Conservation (phyloP, 257 asterid genomes). For the Solanum pinnatisectum region DNA sequence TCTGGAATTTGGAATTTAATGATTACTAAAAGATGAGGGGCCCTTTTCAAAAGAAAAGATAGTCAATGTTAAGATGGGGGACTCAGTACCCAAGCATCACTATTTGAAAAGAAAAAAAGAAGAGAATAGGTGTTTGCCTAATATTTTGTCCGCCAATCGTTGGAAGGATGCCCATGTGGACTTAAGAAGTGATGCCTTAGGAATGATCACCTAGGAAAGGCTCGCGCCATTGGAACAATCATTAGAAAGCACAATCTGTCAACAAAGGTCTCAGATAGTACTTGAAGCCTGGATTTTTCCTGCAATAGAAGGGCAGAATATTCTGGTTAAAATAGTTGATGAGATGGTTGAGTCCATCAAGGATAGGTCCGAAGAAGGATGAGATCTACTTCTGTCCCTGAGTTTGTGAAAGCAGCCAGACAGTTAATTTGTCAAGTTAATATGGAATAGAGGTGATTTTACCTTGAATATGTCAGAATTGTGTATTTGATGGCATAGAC, state of each 20-base stretch:
- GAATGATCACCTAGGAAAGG: background rate
- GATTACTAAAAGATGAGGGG: background rate
- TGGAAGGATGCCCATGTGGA: background rate
- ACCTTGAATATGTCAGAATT: background rate
- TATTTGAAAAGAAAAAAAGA: background rate
- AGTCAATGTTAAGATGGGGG: background rate
- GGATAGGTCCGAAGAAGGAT: background rate
- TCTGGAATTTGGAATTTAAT: background rate
- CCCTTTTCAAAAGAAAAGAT: background rate
- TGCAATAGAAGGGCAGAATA: background rate
- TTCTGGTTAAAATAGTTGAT: background rate
- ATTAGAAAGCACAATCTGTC: background rate
- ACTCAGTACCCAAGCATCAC: background rate
- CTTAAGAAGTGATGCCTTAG: background rate
- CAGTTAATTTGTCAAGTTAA: background rate
- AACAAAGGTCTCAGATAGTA: background rate
- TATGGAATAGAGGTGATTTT: background rate
- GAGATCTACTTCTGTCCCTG: background rate
- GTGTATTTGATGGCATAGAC: background rate
- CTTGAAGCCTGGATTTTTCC: background rate
- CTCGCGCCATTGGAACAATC: background rate
- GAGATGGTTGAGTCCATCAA: background rate
- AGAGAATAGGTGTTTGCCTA: background rate
- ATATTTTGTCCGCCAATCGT: background rate
- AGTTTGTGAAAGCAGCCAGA: background rate